These are phyloP conservation scores for Pleurotus djamor DNA, from an alignment of 768 basidiomycete genomes.

Conservation along the genomic window DNA sequence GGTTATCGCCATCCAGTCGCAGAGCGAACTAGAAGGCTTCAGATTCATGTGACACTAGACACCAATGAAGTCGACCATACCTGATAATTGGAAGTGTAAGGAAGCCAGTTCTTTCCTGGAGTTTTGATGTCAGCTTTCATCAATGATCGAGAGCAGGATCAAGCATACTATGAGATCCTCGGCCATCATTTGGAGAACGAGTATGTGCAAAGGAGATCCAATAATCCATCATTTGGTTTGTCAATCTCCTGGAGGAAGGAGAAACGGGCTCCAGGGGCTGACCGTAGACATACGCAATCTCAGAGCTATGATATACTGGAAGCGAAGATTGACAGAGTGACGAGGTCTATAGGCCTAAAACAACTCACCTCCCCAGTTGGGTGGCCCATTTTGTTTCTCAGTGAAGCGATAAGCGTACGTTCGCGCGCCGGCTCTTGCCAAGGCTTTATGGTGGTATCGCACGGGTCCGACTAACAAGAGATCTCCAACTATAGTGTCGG, in stretches of 20 bases:
- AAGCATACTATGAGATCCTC: slow-evolving; percentile 27
- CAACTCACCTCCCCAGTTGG: background rate
- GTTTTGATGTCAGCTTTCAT: background rate
- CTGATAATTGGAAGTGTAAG: background rate
- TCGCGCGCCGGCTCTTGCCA: background rate
- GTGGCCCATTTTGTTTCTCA: background rate
- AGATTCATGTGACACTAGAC: too few relatives aligned
- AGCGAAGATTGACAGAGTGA: too few relatives aligned
- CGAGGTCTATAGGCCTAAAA: background rate
- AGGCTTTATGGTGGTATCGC: background rate
- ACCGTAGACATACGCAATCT: slow-evolving; percentile 27
- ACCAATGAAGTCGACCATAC: too few relatives aligned
- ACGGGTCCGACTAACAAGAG: background rate
- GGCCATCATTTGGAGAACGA: slow-evolving; percentile 39
- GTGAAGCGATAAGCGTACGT: background rate
- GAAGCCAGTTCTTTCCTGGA: background rate
- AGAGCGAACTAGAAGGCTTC: slow-evolving; percentile 15
- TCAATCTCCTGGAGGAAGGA: slow-evolving; percentile 17
- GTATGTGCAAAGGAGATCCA: slow-evolving; percentile 43
- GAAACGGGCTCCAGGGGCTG: background rate
- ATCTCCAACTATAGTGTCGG: background rate
- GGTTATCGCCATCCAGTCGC: slow-evolving; percentile 23
- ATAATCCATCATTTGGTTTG: slow-evolving; percentile 37
- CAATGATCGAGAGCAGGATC: too few relatives aligned
- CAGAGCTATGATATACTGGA: slow-evolving; percentile 25